Conservation (phyloP, 2,329 filamentous ascomycete species). For the Penicillium glabrum region DNA sequence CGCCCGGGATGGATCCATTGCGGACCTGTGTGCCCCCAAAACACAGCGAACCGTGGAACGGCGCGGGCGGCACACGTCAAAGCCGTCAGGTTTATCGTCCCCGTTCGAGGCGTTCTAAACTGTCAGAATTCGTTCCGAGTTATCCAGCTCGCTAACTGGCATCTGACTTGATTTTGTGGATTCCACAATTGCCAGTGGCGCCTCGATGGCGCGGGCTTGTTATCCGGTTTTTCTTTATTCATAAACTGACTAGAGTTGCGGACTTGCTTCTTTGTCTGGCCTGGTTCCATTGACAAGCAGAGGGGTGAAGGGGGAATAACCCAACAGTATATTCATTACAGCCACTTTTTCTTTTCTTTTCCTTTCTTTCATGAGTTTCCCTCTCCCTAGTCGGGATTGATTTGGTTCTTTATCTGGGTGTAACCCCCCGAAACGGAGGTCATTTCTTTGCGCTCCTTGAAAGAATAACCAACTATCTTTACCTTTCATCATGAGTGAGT, state of each 20-base stretch:
- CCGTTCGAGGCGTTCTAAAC: background rate
- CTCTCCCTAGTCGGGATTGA: background rate
- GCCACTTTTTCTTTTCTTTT: conserved; percentile 1
- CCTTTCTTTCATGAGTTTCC: background rate
- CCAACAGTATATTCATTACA: background rate
- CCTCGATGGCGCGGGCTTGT: background rate
- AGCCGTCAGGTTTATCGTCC: background rate
- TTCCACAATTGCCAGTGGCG: background rate
- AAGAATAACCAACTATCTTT: background rate
- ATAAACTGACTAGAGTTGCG: conserved; percentile 18
- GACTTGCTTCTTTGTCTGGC: conserved; percentile 20
- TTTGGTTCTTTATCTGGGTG: conserved; percentile 17
- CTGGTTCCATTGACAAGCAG: conserved; percentile 25
- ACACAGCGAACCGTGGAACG: background rate
- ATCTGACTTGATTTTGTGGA: background rate
- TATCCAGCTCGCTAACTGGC: background rate
- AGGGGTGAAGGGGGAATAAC: background rate
- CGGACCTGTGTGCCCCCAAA: background rate
- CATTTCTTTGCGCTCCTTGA: background rate
- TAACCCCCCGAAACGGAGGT: conserved; percentile 2
- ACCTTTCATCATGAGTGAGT: conserved; percentile 24
- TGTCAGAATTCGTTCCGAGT: background rate
- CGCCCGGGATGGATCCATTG: background rate
- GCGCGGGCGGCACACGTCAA: background rate
- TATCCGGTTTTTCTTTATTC: conserved; percentile 8